These are phyloP conservation scores for Ophiostoma tasmaniense DNA, from an alignment of 2,329 filamentous ascomycete species.

Conservation along the genomic window DNA sequence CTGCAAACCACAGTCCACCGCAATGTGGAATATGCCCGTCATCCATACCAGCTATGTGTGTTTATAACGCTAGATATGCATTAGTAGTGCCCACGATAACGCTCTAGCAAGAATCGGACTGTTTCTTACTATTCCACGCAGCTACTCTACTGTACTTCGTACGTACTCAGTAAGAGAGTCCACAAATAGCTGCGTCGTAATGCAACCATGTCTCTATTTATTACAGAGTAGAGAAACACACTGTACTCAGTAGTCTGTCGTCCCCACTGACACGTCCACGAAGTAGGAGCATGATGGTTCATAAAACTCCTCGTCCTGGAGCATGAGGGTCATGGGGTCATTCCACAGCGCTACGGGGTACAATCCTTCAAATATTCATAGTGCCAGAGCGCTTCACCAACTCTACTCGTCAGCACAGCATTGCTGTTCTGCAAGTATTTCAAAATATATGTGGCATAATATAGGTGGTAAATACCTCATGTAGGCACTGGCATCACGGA, in stretches of 20 bases:
- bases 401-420: too few relatives aligned
- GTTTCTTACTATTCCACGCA: background rate
- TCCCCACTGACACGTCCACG: background rate
- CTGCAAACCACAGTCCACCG: background rate
- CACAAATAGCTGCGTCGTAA: background rate
- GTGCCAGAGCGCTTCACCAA: too few relatives aligned
- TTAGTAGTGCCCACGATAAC: background rate
- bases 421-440: background rate
- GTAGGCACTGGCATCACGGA: background rate
- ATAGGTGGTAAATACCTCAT: background rate
- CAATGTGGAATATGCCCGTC: background rate
- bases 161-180: background rate
- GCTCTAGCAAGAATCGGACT: background rate
- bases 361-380: background rate
- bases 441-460: background rate
- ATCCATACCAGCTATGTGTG: background rate
- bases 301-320: background rate
- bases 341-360: background rate
- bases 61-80: background rate
- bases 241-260: background rate
- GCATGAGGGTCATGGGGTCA: background rate
- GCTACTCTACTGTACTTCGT: background rate
- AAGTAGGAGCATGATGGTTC: background rate
- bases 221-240: background rate
- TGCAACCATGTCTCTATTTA: background rate